Conservation (phyloP, 1,284 basidiomycete species). For the Neonothopanus nambi region DNA sequence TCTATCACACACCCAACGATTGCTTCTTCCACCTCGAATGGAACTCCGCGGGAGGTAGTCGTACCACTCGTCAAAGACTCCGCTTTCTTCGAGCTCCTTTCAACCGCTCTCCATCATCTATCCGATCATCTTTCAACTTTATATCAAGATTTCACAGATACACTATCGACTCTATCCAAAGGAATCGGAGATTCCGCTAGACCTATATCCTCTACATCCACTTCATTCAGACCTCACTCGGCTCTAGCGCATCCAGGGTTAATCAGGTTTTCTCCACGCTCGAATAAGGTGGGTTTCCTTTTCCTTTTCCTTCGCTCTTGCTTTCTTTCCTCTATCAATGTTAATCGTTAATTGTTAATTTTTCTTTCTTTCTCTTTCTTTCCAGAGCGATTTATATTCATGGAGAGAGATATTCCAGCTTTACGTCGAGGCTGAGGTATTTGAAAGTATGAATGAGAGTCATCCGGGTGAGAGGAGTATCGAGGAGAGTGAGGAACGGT, state of each 20-base stretch:
- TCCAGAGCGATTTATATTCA: constrained; percentile 75
- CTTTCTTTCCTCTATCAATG: constrained; percentile 10
- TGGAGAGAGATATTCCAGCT: constrained; percentile 92
- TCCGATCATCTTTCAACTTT: constrained; percentile 65
- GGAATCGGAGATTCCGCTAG: constrained; percentile 62
- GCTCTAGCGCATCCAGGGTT: constrained; percentile 42
- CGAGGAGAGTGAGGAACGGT: constrained; percentile 72
- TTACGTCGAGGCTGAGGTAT: constrained; percentile 87
- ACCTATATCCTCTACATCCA: constrained; percentile 50
- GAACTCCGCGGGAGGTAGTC: constrained; percentile 56
- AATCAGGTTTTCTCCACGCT: constrained; percentile 22
- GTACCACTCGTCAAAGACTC: constrained; percentile 84
- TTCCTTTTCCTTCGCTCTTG: too few relatives aligned
- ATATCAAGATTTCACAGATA: constrained; percentile 61
- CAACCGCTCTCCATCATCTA: constrained; percentile 74
- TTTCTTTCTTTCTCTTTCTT: neutral
- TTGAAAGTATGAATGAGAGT: constrained; percentile 77
- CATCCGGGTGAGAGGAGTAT: constrained; percentile 74
- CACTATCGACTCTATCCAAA: constrained; percentile 61
- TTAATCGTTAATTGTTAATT: constrained; percentile 32
- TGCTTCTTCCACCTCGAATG: neutral
- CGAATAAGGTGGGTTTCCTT: constrained; percentile 31
- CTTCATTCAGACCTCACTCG: constrained; percentile 49
- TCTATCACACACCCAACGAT: neutral
- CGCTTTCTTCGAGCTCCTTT: constrained; percentile 81